Evolutionary conservation across 768 basidiomycete species (phyloP).

Genomic region (Paxillus rubicundulus): DNA sequence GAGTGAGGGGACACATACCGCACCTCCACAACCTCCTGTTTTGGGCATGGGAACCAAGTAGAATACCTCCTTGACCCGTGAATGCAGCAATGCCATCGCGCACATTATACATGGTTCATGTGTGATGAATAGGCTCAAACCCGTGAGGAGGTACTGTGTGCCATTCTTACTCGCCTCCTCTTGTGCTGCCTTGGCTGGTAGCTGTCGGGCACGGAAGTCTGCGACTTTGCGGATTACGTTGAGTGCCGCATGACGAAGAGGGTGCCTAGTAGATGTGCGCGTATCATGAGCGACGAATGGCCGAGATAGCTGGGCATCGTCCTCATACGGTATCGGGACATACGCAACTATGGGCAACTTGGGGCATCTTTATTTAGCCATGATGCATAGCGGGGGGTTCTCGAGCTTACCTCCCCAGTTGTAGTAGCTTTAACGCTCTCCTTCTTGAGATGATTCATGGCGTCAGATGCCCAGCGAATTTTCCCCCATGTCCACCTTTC

Average conservation of each 20-base stretch:
- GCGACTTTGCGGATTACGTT: conserved; percentile 71
- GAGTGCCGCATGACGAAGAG: conserved; percentile 82
- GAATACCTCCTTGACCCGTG: conserved; percentile 86
- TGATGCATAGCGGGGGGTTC: background rate
- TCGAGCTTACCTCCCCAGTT: conserved; percentile 56
- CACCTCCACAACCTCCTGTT: conserved; percentile 86
- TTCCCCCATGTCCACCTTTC: conserved; percentile 66
- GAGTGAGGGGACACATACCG: conserved; percentile 72
- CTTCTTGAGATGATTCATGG: conserved; percentile 52
- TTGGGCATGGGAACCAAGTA: conserved; percentile 67
- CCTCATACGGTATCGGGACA: conserved; percentile 55
- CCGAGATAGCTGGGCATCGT: conserved; percentile 19
- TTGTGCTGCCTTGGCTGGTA: background rate
- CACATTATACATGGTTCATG: conserved; percentile 99
- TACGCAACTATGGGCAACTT: conserved; percentile 77
- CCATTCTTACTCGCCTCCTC: conserved; percentile 48
- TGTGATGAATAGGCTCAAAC: conserved; percentile 79
- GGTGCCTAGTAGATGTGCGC: conserved; percentile 63
- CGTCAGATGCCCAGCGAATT: conserved; percentile 72
- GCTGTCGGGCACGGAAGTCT: conserved; percentile 43
- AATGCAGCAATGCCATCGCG: conserved; percentile 93
- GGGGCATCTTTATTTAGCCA: background rate
- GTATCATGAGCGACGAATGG: conserved; percentile 67
- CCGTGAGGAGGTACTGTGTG: conserved; percentile 84
- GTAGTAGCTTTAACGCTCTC: conserved; percentile 47